These are phyloP conservation scores for Pichia norvegensis DNA, from an alignment of 1,139 yeast species.

Conservation along the genomic window DNA sequence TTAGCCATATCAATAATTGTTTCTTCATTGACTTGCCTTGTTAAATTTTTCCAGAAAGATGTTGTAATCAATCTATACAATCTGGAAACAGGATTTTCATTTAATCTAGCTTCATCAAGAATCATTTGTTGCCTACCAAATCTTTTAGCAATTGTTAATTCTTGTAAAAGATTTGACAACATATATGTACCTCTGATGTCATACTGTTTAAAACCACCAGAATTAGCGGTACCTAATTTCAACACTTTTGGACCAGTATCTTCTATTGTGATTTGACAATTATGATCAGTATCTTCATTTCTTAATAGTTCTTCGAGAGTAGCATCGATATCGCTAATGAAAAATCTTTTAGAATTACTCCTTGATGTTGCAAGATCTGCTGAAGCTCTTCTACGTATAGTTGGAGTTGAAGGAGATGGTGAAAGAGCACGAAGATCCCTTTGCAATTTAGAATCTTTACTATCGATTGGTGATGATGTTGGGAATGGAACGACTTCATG, in stretches of 20 bases:
- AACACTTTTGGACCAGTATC: slow-evolving; percentile 90
- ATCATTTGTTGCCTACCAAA: slow-evolving; percentile 72
- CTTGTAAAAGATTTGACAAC: slow-evolving; percentile 83
- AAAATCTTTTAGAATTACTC: slow-evolving; percentile 45
- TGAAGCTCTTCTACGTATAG: slow-evolving; percentile 49
- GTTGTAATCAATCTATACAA: slow-evolving; percentile 66
- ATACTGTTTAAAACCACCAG: slow-evolving; percentile 66
- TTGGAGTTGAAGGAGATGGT: slow-evolving; percentile 13
- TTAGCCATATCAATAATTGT: slow-evolving; percentile 64
- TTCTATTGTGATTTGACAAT: slow-evolving; percentile 84
- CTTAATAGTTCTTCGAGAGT: slow-evolving; percentile 64
- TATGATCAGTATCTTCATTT: slow-evolving; percentile 80
- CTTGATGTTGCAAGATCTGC: slow-evolving; percentile 47
- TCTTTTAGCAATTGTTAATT: slow-evolving; percentile 77
- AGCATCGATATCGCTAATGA: slow-evolving; percentile 65
- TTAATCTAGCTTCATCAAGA: slow-evolving; percentile 74
- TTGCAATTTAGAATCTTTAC: background rate
- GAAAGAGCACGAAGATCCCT: background rate
- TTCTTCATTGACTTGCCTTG: slow-evolving; percentile 60
- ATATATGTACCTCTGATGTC: slow-evolving; percentile 85
- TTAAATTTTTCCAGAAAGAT: slow-evolving; percentile 75
- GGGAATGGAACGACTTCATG: slow-evolving; percentile 1
- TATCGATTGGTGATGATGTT: background rate
- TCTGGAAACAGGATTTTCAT: slow-evolving; percentile 81
- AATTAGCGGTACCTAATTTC: slow-evolving; percentile 74